Base-by-base conservation (phyloP, 768 basidiomycete genomes). In the Termitomyces sp. region DNA sequence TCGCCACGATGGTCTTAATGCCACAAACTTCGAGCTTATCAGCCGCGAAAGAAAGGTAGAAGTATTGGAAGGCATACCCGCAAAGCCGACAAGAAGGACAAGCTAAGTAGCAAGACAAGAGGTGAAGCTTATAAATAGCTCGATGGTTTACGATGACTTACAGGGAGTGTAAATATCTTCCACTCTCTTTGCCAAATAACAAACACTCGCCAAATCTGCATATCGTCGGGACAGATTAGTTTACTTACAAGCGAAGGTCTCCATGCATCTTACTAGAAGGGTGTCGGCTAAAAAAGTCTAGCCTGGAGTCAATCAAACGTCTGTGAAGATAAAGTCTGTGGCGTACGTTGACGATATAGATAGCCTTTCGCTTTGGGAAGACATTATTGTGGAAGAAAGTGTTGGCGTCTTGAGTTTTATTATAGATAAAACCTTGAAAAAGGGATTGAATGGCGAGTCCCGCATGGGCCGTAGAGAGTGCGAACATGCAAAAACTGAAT, bases 261-360 rank as follows among this genome's bases (percentile, higher is more conserved):
- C 10, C 38, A 32, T n/a, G 28, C 36, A 12, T 18, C 48, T 41
- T 35, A 71, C 70, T 60, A 70, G 41, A 20, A 71, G 50, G 1
- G 64, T 61, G 59, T 70, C 70, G 32, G 69, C 67, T 36, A 70
- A 48, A 8, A 71, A 61, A 35, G 67, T 70, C 70, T 71, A 53
- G 5, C 14, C 18, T 7, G 14, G 16, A 38, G 5, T 33, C 35
- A 3, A 56, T 44, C 18, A 61, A 44, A 54, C 32, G 8, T 43
- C 36, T 14, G 16, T n/a, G 28, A 26, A n/a, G n/a, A 40, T 41
- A 18, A 14, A 50, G 12, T 33, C 13, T 32, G 28, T 30, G 30
- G 23, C 70, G 52, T 55, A 71, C 69, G 58, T 70, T 71, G 36
- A 71, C 61, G 33, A 71, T 67, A 50, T 70, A 71, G 18, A 71